Conservation (phyloP, 345 rosid genomes). For the Sisymbrium irio region DNA sequence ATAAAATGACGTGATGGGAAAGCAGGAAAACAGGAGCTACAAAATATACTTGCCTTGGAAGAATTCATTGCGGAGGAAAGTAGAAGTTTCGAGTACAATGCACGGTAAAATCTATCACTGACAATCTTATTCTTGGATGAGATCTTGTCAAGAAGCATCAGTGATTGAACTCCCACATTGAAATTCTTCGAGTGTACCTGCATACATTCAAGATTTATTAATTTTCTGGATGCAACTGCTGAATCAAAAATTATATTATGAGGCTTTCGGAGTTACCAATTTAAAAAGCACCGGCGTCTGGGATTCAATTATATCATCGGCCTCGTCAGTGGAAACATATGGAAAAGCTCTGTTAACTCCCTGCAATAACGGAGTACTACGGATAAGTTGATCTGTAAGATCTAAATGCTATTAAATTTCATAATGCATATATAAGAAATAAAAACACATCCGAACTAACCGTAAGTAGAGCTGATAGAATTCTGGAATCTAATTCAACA, state of each 20-base stretch:
- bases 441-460: slow-evolving; percentile 41
- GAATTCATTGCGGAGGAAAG: slow-evolving; percentile 91
- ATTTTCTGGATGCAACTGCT: background rate
- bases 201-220: slow-evolving; percentile 18
- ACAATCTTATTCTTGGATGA: slow-evolving; percentile 93
- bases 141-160: slow-evolving; percentile 96
- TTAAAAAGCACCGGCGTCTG: slow-evolving; percentile 92
- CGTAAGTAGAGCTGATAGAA: slow-evolving; percentile 82
- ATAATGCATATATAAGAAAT: background rate
- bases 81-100: slow-evolving; percentile 86
- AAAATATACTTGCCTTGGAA: slow-evolving; percentile 68
- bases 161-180: slow-evolving; percentile 88
- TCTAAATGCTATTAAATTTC: background rate
- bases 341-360: slow-evolving; percentile 99
- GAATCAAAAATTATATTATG: background rate
- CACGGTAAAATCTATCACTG: slow-evolving; percentile 92
- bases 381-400: slow-evolving; percentile 6
- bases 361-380: slow-evolving; percentile 40
- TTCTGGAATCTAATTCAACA: slow-evolving; percentile 88
- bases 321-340: slow-evolving; percentile 79
- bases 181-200: slow-evolving; percentile 95
- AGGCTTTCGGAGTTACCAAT: slow-evolving; percentile 49
- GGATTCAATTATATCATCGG: slow-evolving; percentile 77
- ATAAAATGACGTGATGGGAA: background rate
- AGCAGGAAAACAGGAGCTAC: background rate